Conservation (phyloP, 345 rosid genomes). For the Gossypium mustelinum region DNA sequence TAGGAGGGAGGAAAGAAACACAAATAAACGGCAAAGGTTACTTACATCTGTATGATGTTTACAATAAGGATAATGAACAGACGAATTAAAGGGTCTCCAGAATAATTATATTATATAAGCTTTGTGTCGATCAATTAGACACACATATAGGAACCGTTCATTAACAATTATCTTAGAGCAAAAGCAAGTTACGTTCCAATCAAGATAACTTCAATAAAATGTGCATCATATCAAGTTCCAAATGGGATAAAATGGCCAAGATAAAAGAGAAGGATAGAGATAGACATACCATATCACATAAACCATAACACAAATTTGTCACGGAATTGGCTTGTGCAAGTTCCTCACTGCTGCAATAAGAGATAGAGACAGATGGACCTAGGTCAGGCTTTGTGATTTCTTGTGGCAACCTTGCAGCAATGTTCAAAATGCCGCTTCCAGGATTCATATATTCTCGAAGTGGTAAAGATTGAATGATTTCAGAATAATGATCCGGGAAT, state of each 20-base stretch:
- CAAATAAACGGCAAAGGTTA: constrained; percentile 18
- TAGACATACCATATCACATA: constrained; percentile 67
- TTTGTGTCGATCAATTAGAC: not conserved
- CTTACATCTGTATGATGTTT: not conserved
- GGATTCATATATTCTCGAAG: constrained; percentile 88
- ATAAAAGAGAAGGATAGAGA: constrained; percentile 7
- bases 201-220: constrained; percentile 6
- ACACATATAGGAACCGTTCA: not conserved
- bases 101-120: not conserved
- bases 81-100: not conserved
- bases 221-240: constrained; percentile 5
- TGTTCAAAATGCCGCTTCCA: constrained; percentile 54
- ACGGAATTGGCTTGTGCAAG: constrained; percentile 45
- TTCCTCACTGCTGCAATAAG: constrained; percentile 71
- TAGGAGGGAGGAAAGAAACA: constrained; percentile 4
- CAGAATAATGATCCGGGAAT: constrained; percentile 73
- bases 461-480: constrained; percentile 61
- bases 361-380: constrained; percentile 77
- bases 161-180: not conserved
- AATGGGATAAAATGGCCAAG: constrained; percentile 1
- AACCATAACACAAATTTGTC: constrained; percentile 60
- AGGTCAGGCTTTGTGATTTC: constrained; percentile 46
- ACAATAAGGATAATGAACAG: constrained; percentile 4
- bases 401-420: constrained; percentile 60
- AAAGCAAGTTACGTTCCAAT: too few species aligned